Conservation (phyloP, 805 yeast genomes). For the Saturnispora sanitii region DNA sequence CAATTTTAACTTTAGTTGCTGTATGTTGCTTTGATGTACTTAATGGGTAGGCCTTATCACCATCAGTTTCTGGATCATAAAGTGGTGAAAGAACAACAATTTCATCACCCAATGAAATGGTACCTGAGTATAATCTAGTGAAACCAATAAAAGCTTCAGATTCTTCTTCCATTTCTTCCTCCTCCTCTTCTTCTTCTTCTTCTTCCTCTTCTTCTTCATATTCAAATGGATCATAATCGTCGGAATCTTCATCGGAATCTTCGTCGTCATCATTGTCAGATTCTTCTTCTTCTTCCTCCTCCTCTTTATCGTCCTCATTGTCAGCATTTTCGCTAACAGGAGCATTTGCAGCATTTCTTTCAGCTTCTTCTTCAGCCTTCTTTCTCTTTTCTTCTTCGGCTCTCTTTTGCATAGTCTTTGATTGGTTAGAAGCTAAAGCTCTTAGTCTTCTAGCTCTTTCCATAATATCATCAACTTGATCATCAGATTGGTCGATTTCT, state of each 20-base stretch:
- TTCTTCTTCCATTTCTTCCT: slow-evolving; percentile 29
- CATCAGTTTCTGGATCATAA: slow-evolving; percentile 47
- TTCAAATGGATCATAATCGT: slow-evolving; percentile 14
- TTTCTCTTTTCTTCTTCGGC: slow-evolving; percentile 35
- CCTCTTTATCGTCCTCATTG: slow-evolving; percentile 30
- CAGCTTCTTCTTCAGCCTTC: slow-evolving; percentile 25
- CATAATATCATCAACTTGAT: slow-evolving; percentile 40
- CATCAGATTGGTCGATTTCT: slow-evolving; percentile 4
- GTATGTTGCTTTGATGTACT: slow-evolving; percentile 32
- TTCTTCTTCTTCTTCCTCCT: slow-evolving; percentile 20
- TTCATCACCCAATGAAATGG: slow-evolving; percentile 63
- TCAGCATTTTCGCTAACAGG: slow-evolving; percentile 26
- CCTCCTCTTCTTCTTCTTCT: slow-evolving; percentile 17
- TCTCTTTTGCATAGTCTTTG: slow-evolving; percentile 27
- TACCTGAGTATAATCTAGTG: slow-evolving; percentile 83
- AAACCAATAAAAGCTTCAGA: slow-evolving; percentile 75
- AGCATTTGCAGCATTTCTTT: background rate
- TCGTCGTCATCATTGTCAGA: slow-evolving; percentile 5
- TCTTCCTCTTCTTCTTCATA: slow-evolving; percentile 8
- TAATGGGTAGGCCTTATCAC: slow-evolving; percentile 29
- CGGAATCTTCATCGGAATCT: slow-evolving; percentile 10
- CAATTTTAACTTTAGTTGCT: slow-evolving; percentile 43
- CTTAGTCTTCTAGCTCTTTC: slow-evolving; percentile 41
- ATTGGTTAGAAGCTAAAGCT: slow-evolving; percentile 6
- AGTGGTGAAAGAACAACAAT: slow-evolving; percentile 78